Conservation (phyloP, 2,329 filamentous ascomycete genomes). For the Ascochyta rabiei region DNA sequence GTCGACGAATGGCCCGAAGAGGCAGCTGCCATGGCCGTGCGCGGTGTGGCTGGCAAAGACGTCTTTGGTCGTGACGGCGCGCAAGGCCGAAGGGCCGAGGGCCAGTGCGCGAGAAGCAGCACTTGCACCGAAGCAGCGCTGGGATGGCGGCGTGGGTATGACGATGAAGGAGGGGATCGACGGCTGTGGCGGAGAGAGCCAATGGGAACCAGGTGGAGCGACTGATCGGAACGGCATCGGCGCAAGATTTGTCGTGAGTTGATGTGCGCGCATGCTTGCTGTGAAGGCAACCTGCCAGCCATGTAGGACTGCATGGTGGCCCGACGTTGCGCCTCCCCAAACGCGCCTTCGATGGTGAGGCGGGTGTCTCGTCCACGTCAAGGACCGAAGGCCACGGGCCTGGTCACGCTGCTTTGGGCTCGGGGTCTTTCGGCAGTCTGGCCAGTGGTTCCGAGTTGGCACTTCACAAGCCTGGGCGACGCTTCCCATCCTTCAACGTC, state of each 20-base stretch:
- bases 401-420: constrained; percentile 10
- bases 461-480: constrained; percentile 32
- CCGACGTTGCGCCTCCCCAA: constrained; percentile 11
- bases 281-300: neutral
- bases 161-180: constrained; percentile 20
- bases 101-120: neutral
- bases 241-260: constrained; percentile 2
- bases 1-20: constrained; percentile 14
- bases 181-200: constrained; percentile 28
- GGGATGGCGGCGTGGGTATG: constrained; percentile 5
- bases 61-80: neutral
- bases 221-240: constrained; percentile 21
- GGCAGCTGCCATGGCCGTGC: constrained; percentile 21
- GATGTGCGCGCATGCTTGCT: constrained; percentile 7
- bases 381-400: neutral
- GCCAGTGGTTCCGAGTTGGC: constrained; percentile 28
- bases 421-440: constrained; percentile 30
- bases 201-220: constrained; percentile 18
- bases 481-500: constrained; percentile 34
- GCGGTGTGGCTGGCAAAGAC: constrained; percentile 15
- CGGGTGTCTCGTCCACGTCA: constrained; percentile 6
- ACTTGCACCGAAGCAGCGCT: neutral
- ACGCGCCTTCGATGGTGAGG: constrained; percentile 4
- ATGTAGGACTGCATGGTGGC: neutral
- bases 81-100: constrained; percentile 7